Evolutionary conservation across 2,329 filamentous ascomycete genomes (phyloP).

Genomic region (Orbilia blumenaviensis): DNA sequence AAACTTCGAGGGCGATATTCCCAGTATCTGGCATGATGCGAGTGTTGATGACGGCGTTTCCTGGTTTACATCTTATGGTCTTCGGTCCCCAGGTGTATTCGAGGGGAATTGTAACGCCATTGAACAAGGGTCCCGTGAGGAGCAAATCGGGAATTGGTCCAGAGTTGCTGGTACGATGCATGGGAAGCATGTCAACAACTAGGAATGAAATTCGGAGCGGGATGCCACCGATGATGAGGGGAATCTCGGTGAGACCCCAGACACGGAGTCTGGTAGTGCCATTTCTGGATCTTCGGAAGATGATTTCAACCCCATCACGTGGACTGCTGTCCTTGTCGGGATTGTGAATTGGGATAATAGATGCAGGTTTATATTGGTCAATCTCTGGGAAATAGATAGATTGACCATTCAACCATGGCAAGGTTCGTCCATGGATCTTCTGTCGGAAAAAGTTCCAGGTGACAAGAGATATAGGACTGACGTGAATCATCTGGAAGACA

Average conservation of each 20-base stretch:
- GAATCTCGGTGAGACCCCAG: constrained; percentile 41
- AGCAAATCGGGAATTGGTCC: constrained; percentile 29
- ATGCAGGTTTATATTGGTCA: constrained; percentile 34
- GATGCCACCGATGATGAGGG: constrained; percentile 44
- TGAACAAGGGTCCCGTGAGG: constrained; percentile 26
- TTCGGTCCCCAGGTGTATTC: not conserved
- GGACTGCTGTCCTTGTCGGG: not conserved
- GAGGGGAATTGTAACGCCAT: constrained; percentile 28
- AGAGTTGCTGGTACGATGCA: constrained; percentile 11
- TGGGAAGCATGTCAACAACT: constrained; percentile 27
- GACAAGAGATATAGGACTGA: constrained; percentile 21
- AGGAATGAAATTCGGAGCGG: constrained; percentile 40
- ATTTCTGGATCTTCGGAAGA: constrained; percentile 14
- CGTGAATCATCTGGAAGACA: constrained; percentile 30
- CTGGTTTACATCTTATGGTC: not conserved
- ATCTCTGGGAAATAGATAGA: constrained; percentile 30
- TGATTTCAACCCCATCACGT: constrained; percentile 10
- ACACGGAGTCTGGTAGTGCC: constrained; percentile 8
- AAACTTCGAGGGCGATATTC: constrained; percentile 37
- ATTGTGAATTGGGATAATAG: constrained; percentile 29
- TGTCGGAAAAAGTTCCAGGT: constrained; percentile 24
- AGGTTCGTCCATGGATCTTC: constrained; percentile 28
- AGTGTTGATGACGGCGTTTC: constrained; percentile 9
- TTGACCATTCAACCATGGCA: constrained; percentile 50
- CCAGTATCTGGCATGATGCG: constrained; percentile 21